phyloP scores from a whole-genome alignment of 306 rosid species.

The Hippophae gyantsensis region DNA sequence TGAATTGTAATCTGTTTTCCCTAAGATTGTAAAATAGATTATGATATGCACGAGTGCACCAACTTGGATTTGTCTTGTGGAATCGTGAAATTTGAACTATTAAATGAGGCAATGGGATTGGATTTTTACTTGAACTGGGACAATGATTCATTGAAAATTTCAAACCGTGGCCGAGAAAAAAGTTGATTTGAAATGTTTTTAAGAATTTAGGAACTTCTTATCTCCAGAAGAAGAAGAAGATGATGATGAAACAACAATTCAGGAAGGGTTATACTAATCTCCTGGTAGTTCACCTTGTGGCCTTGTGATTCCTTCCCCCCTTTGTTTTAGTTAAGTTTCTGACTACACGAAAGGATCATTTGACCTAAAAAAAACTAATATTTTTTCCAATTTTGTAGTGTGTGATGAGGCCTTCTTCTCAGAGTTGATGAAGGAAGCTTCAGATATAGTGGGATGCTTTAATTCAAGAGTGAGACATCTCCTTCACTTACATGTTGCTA shows the following conservation, averaged over 20 bases:
- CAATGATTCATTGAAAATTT: neutral
- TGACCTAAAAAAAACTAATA: neutral
- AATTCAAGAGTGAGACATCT: conserved; percentile 65
- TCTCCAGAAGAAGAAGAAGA: too few relatives aligned
- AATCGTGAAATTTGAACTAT: neutral
- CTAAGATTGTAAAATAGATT: neutral
- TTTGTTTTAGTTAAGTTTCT: neutral
- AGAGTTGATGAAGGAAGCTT: conserved; percentile 79
- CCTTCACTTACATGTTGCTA: conserved; percentile 69
- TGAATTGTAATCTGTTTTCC: too few relatives aligned
- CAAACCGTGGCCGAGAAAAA: neutral
- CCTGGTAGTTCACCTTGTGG: too few relatives aligned
- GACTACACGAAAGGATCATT: neutral
- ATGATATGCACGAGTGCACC: neutral
- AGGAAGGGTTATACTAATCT: too few relatives aligned
- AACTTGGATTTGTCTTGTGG: neutral
- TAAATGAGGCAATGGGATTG: neutral
- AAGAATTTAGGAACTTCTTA: neutral
- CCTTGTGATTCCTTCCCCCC: too few relatives aligned
- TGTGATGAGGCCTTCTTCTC: conserved; percentile 71
- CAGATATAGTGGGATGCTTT: conserved; percentile 58
- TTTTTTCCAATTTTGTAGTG: conserved; percentile 30
- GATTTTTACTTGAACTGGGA: neutral
- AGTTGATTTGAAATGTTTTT: neutral
- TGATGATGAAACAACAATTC: too few relatives aligned